These are phyloP conservation scores for Chlamydomonas eustigma DNA, from an alignment of 139 green algal genomes.

Conservation along the genomic window DNA sequence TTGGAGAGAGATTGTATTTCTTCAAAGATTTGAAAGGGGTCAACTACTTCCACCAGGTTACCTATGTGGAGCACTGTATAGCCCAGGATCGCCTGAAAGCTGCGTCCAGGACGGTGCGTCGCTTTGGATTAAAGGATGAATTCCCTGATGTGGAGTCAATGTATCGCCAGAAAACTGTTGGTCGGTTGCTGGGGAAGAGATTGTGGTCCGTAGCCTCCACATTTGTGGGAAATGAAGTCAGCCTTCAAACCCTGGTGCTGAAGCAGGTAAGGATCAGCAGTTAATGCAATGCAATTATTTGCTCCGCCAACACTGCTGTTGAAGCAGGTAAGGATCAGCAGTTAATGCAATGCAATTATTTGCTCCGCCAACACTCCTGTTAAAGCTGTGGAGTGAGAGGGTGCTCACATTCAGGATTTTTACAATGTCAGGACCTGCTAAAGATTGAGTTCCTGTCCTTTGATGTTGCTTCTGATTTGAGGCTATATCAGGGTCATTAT, in stretches of 20 bases:
- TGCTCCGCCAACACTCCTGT: too few species aligned
- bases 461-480: too few species aligned
- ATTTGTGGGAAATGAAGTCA: conserved; percentile 43
- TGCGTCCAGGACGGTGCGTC: conserved; percentile 35
- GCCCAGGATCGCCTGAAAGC: conserved; percentile 39
- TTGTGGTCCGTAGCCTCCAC: conserved; percentile 54
- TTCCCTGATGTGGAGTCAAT: conserved; percentile 28
- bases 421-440: too few species aligned
- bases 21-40: too few species aligned
- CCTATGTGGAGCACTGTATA: conserved; percentile 8
- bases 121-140: conserved; percentile 24
- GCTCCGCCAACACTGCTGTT: too few species aligned
- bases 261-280: not conserved
- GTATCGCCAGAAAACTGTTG: conserved; percentile 50
- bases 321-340: too few species aligned
- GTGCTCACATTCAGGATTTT: too few species aligned
- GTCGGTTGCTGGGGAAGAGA: conserved; percentile 36
- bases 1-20: too few species aligned
- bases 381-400: not conserved
- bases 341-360: too few species aligned
- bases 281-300: too few species aligned
- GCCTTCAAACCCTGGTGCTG: conserved; percentile 39
- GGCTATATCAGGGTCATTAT: too few species aligned
- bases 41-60: not conserved
- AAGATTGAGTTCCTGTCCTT: too few species aligned